Evolutionary conservation across 495 filamentous ascomycete species (phyloP).

Genomic region (Talaromyces trachyspermus): DNA sequence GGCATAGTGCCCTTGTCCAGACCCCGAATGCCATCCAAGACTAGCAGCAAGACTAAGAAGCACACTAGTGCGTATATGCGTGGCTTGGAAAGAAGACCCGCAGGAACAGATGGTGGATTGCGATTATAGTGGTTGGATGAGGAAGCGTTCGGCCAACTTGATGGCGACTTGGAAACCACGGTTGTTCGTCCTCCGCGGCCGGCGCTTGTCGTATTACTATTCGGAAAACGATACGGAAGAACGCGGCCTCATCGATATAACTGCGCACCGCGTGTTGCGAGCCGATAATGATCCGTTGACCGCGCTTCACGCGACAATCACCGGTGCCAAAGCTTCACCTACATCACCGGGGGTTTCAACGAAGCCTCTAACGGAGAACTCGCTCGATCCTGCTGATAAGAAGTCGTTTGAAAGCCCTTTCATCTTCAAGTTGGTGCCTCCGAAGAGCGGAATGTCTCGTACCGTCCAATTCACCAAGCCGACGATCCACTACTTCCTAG

Average conservation of each 20-base stretch:
- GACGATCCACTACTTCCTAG: conserved; percentile 94
- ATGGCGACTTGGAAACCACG: conserved; percentile 97
- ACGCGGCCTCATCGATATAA: conserved; percentile 94
- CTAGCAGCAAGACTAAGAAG: conserved; percentile 69
- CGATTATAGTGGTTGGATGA: conserved; percentile 99
- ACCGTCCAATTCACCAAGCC: conserved; percentile 97
- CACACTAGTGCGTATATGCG: conserved; percentile 88
- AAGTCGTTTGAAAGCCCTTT: conserved; percentile 50
- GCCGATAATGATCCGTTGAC: conserved; percentile 90
- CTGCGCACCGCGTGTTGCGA: conserved; percentile 87
- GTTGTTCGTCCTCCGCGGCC: conserved; percentile 85
- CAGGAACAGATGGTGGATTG: conserved; percentile 77
- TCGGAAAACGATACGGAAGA: conserved; percentile 86
- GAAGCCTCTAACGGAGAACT: conserved; percentile 45
- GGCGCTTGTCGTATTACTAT: conserved; percentile 93
- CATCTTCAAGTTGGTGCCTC: conserved; percentile 97
- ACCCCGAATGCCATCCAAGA: conserved; percentile 28
- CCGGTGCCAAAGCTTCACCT: conserved; percentile 71
- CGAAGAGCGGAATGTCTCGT: conserved; percentile 76
- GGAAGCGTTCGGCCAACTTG: conserved; percentile 90
- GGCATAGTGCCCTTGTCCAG: conserved; percentile 40
- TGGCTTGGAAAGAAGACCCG: conserved; percentile 77
- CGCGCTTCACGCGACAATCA: conserved; percentile 83
- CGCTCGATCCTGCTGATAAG: not conserved
- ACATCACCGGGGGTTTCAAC: conserved; percentile 59